Evolutionary conservation across 2,329 filamentous ascomycete genomes (phyloP).

Genomic region (Teratosphaeriaceae sp.): DNA sequence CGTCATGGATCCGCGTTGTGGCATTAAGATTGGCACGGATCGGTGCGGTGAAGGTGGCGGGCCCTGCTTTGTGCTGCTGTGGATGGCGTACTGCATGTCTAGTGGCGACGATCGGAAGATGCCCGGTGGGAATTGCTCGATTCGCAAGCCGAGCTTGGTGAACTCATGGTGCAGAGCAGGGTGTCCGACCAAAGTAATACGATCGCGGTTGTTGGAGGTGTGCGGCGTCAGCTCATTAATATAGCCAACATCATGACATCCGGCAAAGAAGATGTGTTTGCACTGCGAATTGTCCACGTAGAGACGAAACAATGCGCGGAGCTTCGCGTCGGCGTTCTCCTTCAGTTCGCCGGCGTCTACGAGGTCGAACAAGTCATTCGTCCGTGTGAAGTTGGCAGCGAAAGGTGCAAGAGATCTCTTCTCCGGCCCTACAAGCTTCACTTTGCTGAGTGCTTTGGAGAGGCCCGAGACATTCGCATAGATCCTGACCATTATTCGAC

Average conservation of each 20-base stretch:
- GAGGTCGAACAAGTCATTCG: constrained; percentile 54
- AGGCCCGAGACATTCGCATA: constrained; percentile 42
- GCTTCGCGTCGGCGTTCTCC: constrained; percentile 54
- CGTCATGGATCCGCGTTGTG: background rate
- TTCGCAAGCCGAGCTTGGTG: constrained; percentile 42
- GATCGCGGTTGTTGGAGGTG: constrained; percentile 39
- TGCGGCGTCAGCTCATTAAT: constrained; percentile 51
- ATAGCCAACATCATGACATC: constrained; percentile 55
- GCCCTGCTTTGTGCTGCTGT: background rate
- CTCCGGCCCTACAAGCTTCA: constrained; percentile 47
- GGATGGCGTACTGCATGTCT: constrained; percentile 7
- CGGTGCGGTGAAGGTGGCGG: background rate
- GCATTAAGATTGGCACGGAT: background rate
- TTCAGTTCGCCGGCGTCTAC: constrained; percentile 56
- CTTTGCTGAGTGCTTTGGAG: constrained; percentile 40
- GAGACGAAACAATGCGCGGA: constrained; percentile 46
- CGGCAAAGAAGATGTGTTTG: constrained; percentile 58
- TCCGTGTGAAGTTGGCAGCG: constrained; percentile 50
- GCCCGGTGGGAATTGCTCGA: constrained; percentile 46
- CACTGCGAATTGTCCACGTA: constrained; percentile 55
- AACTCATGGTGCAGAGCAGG: constrained; percentile 49
- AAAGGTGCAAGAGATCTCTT: constrained; percentile 52
- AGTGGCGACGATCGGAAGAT: constrained; percentile 45
- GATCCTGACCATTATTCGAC: constrained; percentile 44
- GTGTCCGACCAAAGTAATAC: constrained; percentile 50